Evolutionary conservation across 2,329 filamentous ascomycete genomes (phyloP).

Genomic region (Cryphonectria radicalis): DNA sequence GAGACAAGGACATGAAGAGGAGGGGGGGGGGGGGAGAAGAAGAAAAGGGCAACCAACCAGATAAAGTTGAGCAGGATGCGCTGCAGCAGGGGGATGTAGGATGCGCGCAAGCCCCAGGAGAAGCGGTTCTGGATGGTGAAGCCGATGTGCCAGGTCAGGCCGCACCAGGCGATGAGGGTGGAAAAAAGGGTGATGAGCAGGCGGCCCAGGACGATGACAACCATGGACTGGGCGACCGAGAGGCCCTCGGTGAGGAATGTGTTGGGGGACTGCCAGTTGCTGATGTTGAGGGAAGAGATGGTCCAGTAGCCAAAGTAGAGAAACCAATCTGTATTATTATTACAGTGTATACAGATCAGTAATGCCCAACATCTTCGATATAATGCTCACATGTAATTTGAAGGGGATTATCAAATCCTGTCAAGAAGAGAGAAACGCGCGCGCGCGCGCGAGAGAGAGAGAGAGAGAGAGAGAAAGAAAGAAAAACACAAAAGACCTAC

Average conservation of each 20-base stretch:
- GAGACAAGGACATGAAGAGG: no score
- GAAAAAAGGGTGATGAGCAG: slow-evolving; percentile 49
- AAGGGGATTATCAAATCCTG: neutral
- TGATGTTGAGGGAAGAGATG: slow-evolving; percentile 45
- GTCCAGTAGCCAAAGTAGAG: slow-evolving; percentile 29
- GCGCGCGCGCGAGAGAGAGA: no score
- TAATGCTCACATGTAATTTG: neutral
- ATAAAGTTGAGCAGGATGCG: slow-evolving; percentile 55
- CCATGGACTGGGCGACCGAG: slow-evolving; percentile 49
- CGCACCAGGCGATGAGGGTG: slow-evolving; percentile 50
- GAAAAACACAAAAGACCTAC: slow-evolving; percentile 5
- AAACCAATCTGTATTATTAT: slow-evolving; percentile 25
- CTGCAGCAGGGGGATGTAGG: slow-evolving; percentile 52
- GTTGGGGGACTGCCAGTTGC: slow-evolving; percentile 50
- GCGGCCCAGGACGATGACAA: slow-evolving; percentile 50
- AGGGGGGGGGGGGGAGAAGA: no score
- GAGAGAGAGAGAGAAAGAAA: neutral
- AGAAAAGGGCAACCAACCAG: slow-evolving; percentile 37
- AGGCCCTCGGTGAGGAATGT: slow-evolving; percentile 51
- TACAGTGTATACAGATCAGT: neutral
- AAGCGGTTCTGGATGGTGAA: slow-evolving; percentile 55
- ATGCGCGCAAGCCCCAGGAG: slow-evolving; percentile 53
- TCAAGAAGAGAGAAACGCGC: neutral
- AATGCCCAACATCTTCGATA: neutral
- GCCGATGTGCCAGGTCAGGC: slow-evolving; percentile 54